Percentiles rank a stretch among this genome's conserved stretches.
phyloP scores from a whole-genome alignment of 169 alveolate species.

The Cyclospora cayetanensis region DNA sequence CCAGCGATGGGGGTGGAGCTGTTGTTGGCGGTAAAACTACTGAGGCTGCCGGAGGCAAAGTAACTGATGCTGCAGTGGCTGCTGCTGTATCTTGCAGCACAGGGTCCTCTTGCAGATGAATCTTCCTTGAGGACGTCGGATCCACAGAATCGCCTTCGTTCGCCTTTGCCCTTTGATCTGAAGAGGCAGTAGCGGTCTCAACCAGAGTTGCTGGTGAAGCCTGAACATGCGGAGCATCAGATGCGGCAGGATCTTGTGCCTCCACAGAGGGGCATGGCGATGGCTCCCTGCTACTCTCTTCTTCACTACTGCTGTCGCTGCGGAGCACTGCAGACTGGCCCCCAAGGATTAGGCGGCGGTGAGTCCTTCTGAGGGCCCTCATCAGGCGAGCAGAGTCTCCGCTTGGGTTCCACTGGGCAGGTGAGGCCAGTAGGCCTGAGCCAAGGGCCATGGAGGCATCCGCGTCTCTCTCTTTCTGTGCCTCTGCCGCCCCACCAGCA shows the following conservation, averaged over 20 bases:
- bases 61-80: not conserved
- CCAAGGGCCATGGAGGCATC: too few relatives aligned
- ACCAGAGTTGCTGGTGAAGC: not conserved
- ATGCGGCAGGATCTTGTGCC: not conserved
- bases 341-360: constrained; percentile 40
- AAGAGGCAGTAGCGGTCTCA: not conserved
- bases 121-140: constrained; percentile 11
- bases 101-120: not conserved
- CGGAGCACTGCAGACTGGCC: constrained; percentile 51
- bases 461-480: not conserved
- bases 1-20: too few relatives aligned
- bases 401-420: not conserved
- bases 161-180: not conserved
- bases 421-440: too few relatives aligned
- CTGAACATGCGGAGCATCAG: not conserved
- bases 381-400: not conserved
- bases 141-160: not conserved
- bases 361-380: constrained; percentile 14
- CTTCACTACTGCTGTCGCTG: constrained; percentile 60
- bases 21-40: too few relatives aligned
- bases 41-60: too few relatives aligned
- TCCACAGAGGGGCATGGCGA: not conserved
- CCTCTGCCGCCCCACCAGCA: constrained; percentile 24
- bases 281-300: constrained; percentile 43
- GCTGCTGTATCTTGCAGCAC: constrained; percentile 4